Percentiles rank a stretch among this genome's conserved stretches.
phyloP scores from a whole-genome alignment of 768 basidiomycete genomes.

The Mycena polygramma region DNA sequence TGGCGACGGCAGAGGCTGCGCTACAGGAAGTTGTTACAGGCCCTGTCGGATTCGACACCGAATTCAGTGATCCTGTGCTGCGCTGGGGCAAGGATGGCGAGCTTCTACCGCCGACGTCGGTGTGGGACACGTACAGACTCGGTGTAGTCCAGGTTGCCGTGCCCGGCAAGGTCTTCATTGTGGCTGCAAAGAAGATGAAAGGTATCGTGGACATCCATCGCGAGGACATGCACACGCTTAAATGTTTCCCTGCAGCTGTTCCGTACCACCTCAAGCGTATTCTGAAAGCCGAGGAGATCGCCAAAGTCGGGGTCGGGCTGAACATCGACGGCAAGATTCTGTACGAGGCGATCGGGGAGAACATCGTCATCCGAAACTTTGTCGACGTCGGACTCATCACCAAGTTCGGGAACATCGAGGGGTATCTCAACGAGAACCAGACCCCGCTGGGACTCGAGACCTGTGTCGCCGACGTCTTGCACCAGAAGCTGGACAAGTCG shows the following conservation, averaged over 20 bases:
- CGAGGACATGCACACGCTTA: neutral
- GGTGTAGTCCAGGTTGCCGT: neutral
- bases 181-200: neutral
- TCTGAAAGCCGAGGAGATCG: neutral
- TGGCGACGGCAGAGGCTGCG: too few species aligned
- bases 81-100: too few species aligned
- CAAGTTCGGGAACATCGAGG: neutral
- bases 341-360: neutral
- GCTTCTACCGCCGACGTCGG: too few species aligned
- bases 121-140: neutral
- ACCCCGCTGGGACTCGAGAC: neutral
- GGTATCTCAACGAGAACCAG: neutral
- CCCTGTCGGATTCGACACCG: too few species aligned
- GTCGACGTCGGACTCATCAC: neutral
- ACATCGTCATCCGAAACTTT: neutral
- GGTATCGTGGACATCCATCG: neutral
- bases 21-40: too few species aligned
- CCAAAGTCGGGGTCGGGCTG: neutral
- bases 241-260: neutral
- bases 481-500: neutral
- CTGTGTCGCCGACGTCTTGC: neutral
- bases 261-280: neutral
- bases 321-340: neutral
- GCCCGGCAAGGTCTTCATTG: neutral
- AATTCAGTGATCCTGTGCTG: too few species aligned